Evolutionary conservation across 768 basidiomycete genomes (phyloP), one percentile per base, ranked within the genome.

Genomic region (Mycena rebaudengoi): DNA sequence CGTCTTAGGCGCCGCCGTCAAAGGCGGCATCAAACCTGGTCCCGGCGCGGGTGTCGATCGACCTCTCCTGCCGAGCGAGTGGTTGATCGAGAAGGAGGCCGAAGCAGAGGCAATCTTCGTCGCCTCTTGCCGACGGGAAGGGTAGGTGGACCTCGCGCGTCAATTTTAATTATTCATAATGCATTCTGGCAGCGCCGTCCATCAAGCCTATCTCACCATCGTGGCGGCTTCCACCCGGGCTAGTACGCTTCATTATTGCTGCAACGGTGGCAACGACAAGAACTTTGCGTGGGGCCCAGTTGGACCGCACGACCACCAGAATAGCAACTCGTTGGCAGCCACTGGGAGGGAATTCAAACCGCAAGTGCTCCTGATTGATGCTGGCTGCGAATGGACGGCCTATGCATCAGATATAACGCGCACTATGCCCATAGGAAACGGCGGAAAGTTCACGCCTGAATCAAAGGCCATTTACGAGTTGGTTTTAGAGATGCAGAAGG

Each of bases 101-200:
- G 96, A 98, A 74, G 97, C 95, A 0, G 96, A 97, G 73, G 97
- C 96, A 0, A 83, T 96, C 8, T 99, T 98, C 66, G 92, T 95
- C 0, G 94, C 96, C 3, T 90, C 90, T 1, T 98, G 96, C 77
- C 82, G 95, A 51, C 82, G 94, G 60, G 90, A 94, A 78, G 95
- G 94, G 94, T 96, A 53, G 67, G 88, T 76, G 13, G 12, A 32
- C n/a, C 11, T 29, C 37, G 20, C 43, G 40, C 40, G 14, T 30
- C 12, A 23, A 23, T 23, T 39, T 50, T 45, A 29, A 16, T 48
- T 16, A 57, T 56, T 53, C n/a, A 54, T 51, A 46, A 35, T 53
- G 20, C 29, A 56, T 33, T 45, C 39, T 30, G 30, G 49, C 56
- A 96, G 95, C 18, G 83, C 95, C 1, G 84, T 88, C 12, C 91